A percentile compares a stretch with the other conserved stretches of the same genome.
Conservation (phyloP, 2,329 filamentous ascomycete genomes). For the Paracorniculantispora psalliotae region DNA sequence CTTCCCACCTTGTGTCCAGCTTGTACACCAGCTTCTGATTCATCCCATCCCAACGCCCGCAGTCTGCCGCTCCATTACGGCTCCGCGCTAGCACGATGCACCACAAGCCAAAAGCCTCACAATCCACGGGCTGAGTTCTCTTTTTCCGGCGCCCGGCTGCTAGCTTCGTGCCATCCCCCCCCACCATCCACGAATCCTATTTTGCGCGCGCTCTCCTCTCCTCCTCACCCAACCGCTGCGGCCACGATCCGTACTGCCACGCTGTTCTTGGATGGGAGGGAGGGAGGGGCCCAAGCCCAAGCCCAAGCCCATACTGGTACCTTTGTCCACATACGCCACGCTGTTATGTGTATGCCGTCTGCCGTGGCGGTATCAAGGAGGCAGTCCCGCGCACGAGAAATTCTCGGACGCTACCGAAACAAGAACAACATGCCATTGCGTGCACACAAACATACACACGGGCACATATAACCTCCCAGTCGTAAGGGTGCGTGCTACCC, state of each 20-base stretch:
- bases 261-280: neutral
- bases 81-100: no score
- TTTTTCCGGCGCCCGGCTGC: conserved; percentile 1
- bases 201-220: neutral
- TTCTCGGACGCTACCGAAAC: neutral
- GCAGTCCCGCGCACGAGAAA: conserved; percentile 2
- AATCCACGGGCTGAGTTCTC: neutral
- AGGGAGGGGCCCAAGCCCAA: no score
- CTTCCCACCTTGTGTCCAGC: no score
- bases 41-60: neutral
- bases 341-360: neutral
- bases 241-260: conserved; percentile 4
- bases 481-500: neutral
- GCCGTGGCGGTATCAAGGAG: neutral
- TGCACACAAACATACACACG: neutral
- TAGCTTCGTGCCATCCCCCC: no score
- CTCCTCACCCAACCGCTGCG: conserved; percentile 2
- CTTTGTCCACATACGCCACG: conserved; percentile 9
- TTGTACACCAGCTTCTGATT: no score
- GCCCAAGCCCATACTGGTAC: neutral
- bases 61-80: no score
- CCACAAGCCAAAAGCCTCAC: neutral
- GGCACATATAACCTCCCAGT: neutral
- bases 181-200: neutral
- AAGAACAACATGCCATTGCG: no score